phyloP scores from a whole-genome alignment of 768 basidiomycete species.

The Amanita inopinata region DNA sequence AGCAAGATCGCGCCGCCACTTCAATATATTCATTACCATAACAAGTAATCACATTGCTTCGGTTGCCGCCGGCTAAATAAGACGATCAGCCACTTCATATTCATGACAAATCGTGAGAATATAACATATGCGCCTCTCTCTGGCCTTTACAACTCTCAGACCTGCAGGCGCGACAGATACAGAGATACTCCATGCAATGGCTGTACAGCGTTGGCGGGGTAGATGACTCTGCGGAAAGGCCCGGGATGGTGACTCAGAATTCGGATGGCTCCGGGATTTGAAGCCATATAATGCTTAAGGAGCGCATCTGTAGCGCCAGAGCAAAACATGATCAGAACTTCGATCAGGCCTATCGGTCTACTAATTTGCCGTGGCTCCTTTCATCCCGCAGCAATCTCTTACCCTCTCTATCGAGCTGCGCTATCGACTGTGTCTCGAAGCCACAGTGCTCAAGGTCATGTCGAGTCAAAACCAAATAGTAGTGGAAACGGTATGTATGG shows the following conservation, averaged over 20 bases:
- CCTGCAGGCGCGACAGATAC: too few species aligned
- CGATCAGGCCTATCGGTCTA: not conserved
- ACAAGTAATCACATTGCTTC: too few species aligned
- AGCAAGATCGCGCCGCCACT: too few species aligned
- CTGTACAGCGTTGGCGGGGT: too few species aligned
- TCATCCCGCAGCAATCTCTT: not conserved
- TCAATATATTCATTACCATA: too few species aligned
- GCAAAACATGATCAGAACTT: not conserved
- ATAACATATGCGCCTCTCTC: too few species aligned
- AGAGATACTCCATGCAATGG: too few species aligned
- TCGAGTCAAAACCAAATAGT: not conserved
- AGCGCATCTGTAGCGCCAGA: not conserved
- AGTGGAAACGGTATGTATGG: not conserved
- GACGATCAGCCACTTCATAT: too few species aligned
- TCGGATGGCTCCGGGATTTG: constrained; percentile 3
- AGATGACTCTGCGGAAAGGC: too few species aligned
- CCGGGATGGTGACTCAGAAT: not conserved
- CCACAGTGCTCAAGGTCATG: not conserved
- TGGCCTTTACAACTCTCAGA: too few species aligned
- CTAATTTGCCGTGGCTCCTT: not conserved
- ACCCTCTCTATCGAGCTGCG: constrained; percentile 1
- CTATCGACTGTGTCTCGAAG: not conserved
- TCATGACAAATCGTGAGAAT: too few species aligned
- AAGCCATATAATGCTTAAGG: not conserved
- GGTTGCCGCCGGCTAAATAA: too few species aligned